Conservation (phyloP, 1,284 basidiomycete species). For the Puccinia polysora region DNA sequence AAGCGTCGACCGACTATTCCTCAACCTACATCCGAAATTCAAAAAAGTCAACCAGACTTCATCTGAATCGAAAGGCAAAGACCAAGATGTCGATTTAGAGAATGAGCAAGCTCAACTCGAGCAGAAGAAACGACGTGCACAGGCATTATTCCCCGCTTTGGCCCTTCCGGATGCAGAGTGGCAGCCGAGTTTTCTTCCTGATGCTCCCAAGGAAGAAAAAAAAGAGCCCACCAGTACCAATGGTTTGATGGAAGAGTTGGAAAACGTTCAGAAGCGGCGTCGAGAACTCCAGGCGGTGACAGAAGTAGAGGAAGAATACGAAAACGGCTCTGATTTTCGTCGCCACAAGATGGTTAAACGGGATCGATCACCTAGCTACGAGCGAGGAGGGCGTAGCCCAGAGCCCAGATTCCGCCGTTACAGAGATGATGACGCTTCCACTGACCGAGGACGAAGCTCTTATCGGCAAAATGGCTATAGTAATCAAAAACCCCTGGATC, state of each 20-base stretch:
- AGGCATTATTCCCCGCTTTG: constrained; percentile 83
- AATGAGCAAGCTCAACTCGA: constrained; percentile 52
- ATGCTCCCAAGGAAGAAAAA: constrained; percentile 19
- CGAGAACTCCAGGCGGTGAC: constrained; percentile 18
- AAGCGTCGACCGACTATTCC: constrained; percentile 87
- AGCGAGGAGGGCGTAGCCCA: constrained; percentile 47
- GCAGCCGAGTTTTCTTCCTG: constrained; percentile 37
- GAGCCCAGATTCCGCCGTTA: background rate
- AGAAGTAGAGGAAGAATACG: constrained; percentile 16
- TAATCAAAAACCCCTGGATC: constrained; percentile 12
- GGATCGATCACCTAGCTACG: constrained; percentile 57
- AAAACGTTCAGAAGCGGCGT: constrained; percentile 63
- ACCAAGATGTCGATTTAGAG: constrained; percentile 47
- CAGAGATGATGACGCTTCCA: constrained; percentile 2
- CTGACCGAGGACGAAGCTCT: constrained; percentile 52
- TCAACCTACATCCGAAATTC: constrained; percentile 92
- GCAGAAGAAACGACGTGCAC: constrained; percentile 49
- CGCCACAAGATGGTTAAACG: constrained; percentile 62
- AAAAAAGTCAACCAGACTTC: constrained; percentile 61
- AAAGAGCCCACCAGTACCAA: constrained; percentile 67
- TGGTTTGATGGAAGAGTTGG: constrained; percentile 74
- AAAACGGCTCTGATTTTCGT: constrained; percentile 48
- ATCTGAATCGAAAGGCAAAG: constrained; percentile 52
- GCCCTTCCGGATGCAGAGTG: constrained; percentile 71
- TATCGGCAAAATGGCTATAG: constrained; percentile 42